These are phyloP conservation scores for Sisymbrium altissimum DNA, from an alignment of 345 rosid genomes.

Conservation along the genomic window DNA sequence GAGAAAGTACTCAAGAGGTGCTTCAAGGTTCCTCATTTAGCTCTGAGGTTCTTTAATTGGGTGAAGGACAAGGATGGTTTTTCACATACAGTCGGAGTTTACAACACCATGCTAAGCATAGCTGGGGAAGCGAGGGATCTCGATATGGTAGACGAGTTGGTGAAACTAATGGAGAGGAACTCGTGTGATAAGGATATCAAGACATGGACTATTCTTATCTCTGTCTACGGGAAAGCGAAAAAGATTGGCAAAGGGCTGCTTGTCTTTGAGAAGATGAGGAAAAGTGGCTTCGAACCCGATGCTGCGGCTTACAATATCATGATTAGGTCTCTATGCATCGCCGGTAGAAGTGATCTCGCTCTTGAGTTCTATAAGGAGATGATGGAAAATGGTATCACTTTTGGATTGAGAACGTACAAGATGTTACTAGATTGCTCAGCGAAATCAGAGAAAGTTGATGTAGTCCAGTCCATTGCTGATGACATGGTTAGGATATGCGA, in stretches of 20 bases:
- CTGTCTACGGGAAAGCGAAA: slow-evolving; percentile 59
- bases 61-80: slow-evolving; percentile 52
- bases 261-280: slow-evolving; percentile 62
- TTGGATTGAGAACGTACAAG: slow-evolving; percentile 51
- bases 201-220: slow-evolving; percentile 72
- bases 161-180: slow-evolving; percentile 63
- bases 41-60: slow-evolving; percentile 71
- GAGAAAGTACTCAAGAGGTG: slow-evolving; percentile 78
- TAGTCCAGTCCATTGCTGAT: slow-evolving; percentile 51
- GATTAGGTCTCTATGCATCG: slow-evolving; percentile 50
- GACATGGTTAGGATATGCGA: slow-evolving; percentile 54
- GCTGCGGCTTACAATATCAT: slow-evolving; percentile 41
- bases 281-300: slow-evolving; percentile 55
- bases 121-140: slow-evolving; percentile 63
- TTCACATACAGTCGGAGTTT: slow-evolving; percentile 43
- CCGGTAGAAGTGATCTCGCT: slow-evolving; percentile 60
- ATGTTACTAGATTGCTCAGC: slow-evolving; percentile 50
- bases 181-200: slow-evolving; percentile 49
- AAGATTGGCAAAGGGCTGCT: slow-evolving; percentile 56
- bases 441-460: slow-evolving; percentile 44
- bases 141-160: slow-evolving; percentile 43
- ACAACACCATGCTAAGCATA: slow-evolving; percentile 57
- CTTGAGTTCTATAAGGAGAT: slow-evolving; percentile 71
- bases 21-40: slow-evolving; percentile 73
- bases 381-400: slow-evolving; percentile 50